Evolutionary conservation across 495 filamentous ascomycete genomes (phyloP).

Genomic region (Clohesyomyces aquaticus): DNA sequence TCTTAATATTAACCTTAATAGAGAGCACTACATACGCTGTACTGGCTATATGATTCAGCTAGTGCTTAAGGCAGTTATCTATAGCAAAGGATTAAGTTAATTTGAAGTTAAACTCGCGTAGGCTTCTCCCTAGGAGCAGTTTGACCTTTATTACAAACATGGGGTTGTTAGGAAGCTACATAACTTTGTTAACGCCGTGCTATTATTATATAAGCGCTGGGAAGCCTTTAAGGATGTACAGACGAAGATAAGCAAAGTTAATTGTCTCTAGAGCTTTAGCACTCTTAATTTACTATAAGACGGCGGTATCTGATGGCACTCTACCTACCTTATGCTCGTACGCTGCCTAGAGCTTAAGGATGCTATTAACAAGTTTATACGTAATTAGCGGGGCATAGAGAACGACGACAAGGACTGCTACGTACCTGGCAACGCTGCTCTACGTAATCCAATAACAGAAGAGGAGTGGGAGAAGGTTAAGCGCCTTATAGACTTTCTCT

Average conservation of each 20-base stretch:
- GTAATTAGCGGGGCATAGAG: not conserved
- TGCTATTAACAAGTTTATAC: not conserved
- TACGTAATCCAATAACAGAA: not conserved
- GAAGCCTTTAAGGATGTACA: not conserved
- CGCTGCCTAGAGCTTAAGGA: not conserved
- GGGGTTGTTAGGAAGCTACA: slow-evolving; percentile 1
- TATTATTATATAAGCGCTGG: not conserved
- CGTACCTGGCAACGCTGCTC: not conserved
- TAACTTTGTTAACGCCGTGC: slow-evolving; percentile 1
- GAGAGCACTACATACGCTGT: not conserved
- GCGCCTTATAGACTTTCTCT: not conserved
- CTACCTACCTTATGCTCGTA: slow-evolving; percentile 1
- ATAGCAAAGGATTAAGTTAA: not conserved
- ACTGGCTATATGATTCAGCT: slow-evolving; percentile 3
- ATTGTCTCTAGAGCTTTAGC: not conserved
- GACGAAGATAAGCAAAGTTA: not conserved
- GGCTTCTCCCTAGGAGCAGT: not conserved
- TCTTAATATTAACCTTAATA: not conserved
- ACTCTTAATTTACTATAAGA: not conserved
- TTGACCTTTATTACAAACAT: not conserved
- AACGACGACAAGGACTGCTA: not conserved
- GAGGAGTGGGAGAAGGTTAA: slow-evolving; percentile 5
- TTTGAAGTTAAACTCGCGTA: not conserved
- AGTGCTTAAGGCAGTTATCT: not conserved
- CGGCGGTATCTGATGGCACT: not conserved